Evolutionary conservation across 139 green algal species (phyloP).

Genomic region (Tetradesmus lagerheimii): DNA sequence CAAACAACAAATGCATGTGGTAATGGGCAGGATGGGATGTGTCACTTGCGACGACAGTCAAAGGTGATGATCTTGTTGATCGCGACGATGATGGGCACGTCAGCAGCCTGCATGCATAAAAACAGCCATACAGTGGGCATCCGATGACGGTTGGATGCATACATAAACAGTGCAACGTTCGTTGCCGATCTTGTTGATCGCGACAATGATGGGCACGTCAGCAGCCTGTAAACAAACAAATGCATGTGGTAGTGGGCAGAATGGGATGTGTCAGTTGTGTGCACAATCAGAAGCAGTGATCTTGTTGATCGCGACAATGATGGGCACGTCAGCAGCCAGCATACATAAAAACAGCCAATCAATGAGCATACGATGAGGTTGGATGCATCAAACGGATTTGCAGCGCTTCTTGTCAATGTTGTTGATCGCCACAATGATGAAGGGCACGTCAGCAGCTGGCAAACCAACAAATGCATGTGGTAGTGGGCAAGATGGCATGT

Average conservation of each 20-base stretch:
- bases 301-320: slow-evolving; percentile 87
- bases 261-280: no score
- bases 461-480: background rate
- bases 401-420: slow-evolving; percentile 46
- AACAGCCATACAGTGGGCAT: no score
- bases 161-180: background rate
- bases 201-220: slow-evolving; percentile 89
- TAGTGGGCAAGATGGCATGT: no score
- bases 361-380: no score
- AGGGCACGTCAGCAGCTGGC: slow-evolving; percentile 91
- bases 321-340: slow-evolving; percentile 93
- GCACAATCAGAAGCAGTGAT: no score
- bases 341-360: no score
- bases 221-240: slow-evolving; percentile 71
- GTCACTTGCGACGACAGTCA: no score
- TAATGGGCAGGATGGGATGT: no score
- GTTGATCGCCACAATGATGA: slow-evolving; percentile 86
- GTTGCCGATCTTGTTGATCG: slow-evolving; percentile 73
- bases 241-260: no score
- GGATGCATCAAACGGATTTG: no score
- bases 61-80: slow-evolving; percentile 86
- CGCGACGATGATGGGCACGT: slow-evolving; percentile 91
- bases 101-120: slow-evolving; percentile 86
- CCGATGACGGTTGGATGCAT: no score
- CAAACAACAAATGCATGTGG: background rate